These are phyloP conservation scores for Pleurotus tuber-regium DNA, from an alignment of 768 basidiomycete genomes.

Conservation along the genomic window DNA sequence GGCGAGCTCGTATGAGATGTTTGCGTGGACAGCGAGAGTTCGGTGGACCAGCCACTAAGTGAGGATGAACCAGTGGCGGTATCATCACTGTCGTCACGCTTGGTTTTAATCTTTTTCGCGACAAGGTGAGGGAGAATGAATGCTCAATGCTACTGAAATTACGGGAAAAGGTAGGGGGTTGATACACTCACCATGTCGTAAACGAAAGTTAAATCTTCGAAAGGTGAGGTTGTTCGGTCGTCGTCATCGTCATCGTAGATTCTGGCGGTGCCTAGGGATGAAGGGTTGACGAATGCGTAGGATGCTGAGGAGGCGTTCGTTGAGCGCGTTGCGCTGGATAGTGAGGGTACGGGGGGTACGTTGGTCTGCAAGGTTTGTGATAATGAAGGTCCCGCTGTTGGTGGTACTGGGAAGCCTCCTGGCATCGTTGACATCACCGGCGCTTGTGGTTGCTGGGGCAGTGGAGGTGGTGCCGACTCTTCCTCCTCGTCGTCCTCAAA, in stretches of 20 bases:
- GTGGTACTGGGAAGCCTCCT: slow-evolving; percentile 5
- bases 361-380: slow-evolving; percentile 2
- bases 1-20: slow-evolving; percentile 5
- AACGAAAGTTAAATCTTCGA: slow-evolving; percentile 24
- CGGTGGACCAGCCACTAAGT: slow-evolving; percentile 6
- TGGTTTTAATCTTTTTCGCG: neutral
- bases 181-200: slow-evolving; percentile 14
- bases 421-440: slow-evolving; percentile 14
- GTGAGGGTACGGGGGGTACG: slow-evolving; percentile 22
- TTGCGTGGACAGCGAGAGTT: slow-evolving; percentile 5
- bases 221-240: slow-evolving; percentile 24
- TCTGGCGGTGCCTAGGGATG: slow-evolving; percentile 31
- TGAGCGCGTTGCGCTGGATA: slow-evolving; percentile 31
- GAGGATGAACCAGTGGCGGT: slow-evolving; percentile 4
- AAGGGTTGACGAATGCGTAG: slow-evolving; percentile 44
- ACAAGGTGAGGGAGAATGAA: neutral
- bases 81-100: no score
- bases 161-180: slow-evolving; percentile 20
- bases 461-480: no score
- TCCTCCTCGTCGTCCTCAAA: slow-evolving; percentile 32
- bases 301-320: slow-evolving; percentile 28
- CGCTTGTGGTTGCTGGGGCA: neutral
- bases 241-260: slow-evolving; percentile 26
- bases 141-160: slow-evolving; percentile 11
- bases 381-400: neutral